These are phyloP conservation scores for Paradendryphiella salina DNA, from an alignment of 2,329 filamentous ascomycete genomes.

Conservation along the genomic window DNA sequence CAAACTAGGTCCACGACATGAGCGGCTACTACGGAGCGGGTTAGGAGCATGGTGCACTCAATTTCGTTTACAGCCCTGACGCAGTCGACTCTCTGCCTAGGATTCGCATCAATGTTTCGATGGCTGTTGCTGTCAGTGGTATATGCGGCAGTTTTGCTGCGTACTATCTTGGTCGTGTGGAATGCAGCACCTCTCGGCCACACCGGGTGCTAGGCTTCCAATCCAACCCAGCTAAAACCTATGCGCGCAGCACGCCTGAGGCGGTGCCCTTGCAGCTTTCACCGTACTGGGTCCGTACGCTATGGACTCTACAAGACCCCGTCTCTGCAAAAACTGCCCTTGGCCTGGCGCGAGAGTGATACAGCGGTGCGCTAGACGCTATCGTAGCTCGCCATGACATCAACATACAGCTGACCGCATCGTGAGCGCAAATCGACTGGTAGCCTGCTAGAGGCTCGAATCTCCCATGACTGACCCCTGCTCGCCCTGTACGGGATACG, in stretches of 20 bases:
- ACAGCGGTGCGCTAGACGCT: slow-evolving; percentile 20
- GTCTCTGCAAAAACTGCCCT: slow-evolving; percentile 7
- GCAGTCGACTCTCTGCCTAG: slow-evolving; percentile 4
- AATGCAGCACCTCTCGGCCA: background rate
- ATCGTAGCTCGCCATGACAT: slow-evolving; percentile 25
- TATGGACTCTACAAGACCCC: slow-evolving; percentile 3
- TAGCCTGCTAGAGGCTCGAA: background rate
- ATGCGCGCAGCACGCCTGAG: slow-evolving; percentile 8
- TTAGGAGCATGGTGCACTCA: slow-evolving; percentile 13
- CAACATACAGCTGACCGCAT: slow-evolving; percentile 22
- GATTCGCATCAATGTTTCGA: slow-evolving; percentile 9
- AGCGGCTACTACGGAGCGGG: slow-evolving; percentile 19
- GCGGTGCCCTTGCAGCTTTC: slow-evolving; percentile 8
- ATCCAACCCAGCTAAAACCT: slow-evolving; percentile 4
- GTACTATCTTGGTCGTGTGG: too few species aligned
- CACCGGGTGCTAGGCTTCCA: background rate
- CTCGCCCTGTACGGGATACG: slow-evolving; percentile 5
- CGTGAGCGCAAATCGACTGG: slow-evolving; percentile 1
- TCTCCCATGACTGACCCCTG: background rate
- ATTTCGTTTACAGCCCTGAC: slow-evolving; percentile 29
- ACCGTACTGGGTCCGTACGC: background rate
- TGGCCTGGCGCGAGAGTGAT: slow-evolving; percentile 13
- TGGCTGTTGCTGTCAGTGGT: background rate
- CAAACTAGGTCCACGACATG: slow-evolving; percentile 27
- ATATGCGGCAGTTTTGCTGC: too few species aligned